phyloP scores from a whole-genome alignment of 108 stramenopile species.

The Skeletonema grethae region DNA sequence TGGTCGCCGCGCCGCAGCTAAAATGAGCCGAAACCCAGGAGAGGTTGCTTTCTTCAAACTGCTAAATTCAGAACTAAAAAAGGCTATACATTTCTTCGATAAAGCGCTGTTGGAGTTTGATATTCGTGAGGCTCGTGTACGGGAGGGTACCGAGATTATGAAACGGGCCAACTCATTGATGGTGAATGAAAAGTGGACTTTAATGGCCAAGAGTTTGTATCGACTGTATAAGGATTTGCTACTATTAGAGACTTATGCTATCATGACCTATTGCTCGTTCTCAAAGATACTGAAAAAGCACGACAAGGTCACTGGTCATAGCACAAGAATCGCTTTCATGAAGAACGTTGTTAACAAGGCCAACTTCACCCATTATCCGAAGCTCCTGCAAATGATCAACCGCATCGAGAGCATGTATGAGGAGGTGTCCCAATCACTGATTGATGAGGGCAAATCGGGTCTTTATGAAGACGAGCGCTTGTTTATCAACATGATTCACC shows the following conservation, averaged over 20 bases:
- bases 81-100: constrained; percentile 89
- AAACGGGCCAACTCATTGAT: constrained; percentile 78
- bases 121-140: constrained; percentile 86
- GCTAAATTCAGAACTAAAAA: constrained; percentile 86
- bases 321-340: constrained; percentile 84
- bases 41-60: constrained; percentile 92
- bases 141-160: constrained; percentile 83
- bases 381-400: constrained; percentile 71
- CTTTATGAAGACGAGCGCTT: constrained; percentile 85
- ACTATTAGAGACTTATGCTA: constrained; percentile 96
- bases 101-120: constrained; percentile 72
- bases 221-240: constrained; percentile 93
- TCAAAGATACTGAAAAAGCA: constrained; percentile 99
- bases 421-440: constrained; percentile 67
- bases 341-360: constrained; percentile 85
- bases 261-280: constrained; percentile 98
- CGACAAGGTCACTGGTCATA: constrained; percentile 94
- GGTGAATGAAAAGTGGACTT: constrained; percentile 78
- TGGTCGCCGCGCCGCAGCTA: constrained; percentile 19
- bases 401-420: constrained; percentile 69
- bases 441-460: constrained; percentile 71
- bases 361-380: constrained; percentile 82
- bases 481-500: constrained; percentile 89
- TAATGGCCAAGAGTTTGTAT: constrained; percentile 90
- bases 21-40: constrained; percentile 55